Percentiles rank a stretch among this genome's conserved stretches.
Conservation (phyloP, 306 rosid genomes). For the Oxytropis ochrocephala region DNA sequence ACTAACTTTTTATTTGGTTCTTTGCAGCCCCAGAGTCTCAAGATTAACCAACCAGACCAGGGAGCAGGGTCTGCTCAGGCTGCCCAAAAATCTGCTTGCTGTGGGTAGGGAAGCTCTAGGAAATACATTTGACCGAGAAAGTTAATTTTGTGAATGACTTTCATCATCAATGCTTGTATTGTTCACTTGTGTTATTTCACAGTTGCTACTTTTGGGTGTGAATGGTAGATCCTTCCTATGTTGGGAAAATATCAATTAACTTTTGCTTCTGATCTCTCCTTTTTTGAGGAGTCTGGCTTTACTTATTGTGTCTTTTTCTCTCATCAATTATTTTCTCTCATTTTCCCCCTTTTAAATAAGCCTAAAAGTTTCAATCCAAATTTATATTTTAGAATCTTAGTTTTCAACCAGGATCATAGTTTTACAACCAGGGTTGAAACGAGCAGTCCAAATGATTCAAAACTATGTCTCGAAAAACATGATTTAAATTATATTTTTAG, state of each 20-base stretch:
- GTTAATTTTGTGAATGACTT: slow-evolving; percentile 50
- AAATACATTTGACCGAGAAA: slow-evolving; percentile 35
- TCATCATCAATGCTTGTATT: slow-evolving; percentile 50
- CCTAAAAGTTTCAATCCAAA: too few relatives aligned
- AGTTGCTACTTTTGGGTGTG: slow-evolving; percentile 51
- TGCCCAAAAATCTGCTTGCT: slow-evolving; percentile 78
- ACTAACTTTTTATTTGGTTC: slow-evolving; percentile 7
- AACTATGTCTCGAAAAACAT: too few relatives aligned
- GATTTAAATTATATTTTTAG: too few relatives aligned
- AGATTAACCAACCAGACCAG: slow-evolving; percentile 80
- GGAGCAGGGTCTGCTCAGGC: slow-evolving; percentile 66
- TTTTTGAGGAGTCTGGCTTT: slow-evolving; percentile 4
- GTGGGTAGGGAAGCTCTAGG: slow-evolving; percentile 42
- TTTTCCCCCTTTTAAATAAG: too few relatives aligned
- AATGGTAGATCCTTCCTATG: slow-evolving; percentile 46
- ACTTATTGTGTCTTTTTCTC: too few relatives aligned
- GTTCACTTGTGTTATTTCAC: slow-evolving; percentile 27
- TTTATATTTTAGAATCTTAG: neutral
- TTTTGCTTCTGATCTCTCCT: slow-evolving; percentile 12
- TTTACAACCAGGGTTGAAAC: too few relatives aligned
- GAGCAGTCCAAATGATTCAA: too few relatives aligned
- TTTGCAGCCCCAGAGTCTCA: slow-evolving; percentile 82
- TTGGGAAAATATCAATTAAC: slow-evolving; percentile 40
- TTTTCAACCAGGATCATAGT: too few relatives aligned
- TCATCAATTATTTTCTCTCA: too few relatives aligned